Base-by-base conservation (phyloP, 2,329 filamentous ascomycete species). In the Torrubiellomyces zombiae region DNA sequence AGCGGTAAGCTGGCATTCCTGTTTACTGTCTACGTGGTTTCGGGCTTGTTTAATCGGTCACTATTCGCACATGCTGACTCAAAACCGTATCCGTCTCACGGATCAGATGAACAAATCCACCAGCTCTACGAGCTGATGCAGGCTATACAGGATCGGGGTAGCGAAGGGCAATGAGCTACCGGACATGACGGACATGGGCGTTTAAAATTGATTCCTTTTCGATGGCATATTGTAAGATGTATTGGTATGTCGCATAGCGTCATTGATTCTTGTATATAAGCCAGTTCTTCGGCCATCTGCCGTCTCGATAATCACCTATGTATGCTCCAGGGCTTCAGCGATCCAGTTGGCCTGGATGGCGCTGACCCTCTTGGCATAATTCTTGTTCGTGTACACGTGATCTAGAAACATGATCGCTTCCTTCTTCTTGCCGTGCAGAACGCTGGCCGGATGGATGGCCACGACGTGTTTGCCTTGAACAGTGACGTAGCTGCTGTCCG, bases 71-170 rank as follows among this genome's bases (percentile, higher is more conserved):
- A n/a, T n/a, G n/a, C n/a, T n/a, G n/a, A n/a, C n/a, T n/a, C n/a
- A n/a, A n/a, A n/a, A n/a, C n/a, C n/a, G n/a, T n/a, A n/a, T n/a
- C n/a, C n/a, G n/a, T n/a, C n/a, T n/a, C n/a, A n/a, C n/a, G n/a
- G n/a, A n/a, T n/a, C 33, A 92, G 83, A 95, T 47, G 78, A 95
- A 47, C 89, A 98, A 54, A 60, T 95, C 26, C 80, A 75, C 2
- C 89, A 98, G 50, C 56, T 98, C 38, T 94, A 94, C 45, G 86
- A 95, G 47, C 59, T 98, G 28, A 91, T 94, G 82, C 67, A 78
- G 47, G 69, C 80, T 3, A 91, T 93, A 29, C 51, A 53, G 34
- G 59, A 58, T 9, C 45, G 39, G 14, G 27, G 34, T 15, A 36
- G 37, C 15, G 38, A 37, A 3, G 38, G 34, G n/a, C n/a, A n/a